Evolutionary conservation across 768 basidiomycete species (phyloP), one percentile per base, ranked within the genome.

Genomic region (Thelephora ganbajun): DNA sequence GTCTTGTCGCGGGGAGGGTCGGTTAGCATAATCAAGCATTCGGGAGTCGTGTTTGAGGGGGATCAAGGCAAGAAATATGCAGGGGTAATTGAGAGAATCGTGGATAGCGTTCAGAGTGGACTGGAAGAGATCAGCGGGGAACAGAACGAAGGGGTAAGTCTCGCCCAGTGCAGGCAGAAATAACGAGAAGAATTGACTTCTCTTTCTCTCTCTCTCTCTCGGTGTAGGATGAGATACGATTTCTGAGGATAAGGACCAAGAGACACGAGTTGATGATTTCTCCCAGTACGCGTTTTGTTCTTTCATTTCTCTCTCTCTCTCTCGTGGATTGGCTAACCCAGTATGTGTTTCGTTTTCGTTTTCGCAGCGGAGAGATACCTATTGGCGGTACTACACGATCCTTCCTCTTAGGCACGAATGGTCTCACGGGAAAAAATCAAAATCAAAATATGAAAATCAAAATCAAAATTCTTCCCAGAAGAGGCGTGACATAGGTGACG

Each of bases 201-300:
- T n/a, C n/a, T n/a, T n/a, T n/a, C n/a, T 42, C 30, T 53, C 43
- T 30, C 16, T 30, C 41, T 12, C 44, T 37, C 18, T 22, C 34
- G 35, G 42, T 35, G 3, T 54, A 93, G 89, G 91, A 93, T 59
- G 83, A 88, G 20, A 71, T 94, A 41, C 76, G 78, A 50, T 88
- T 94, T 57, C 79, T 96, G 76, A 69, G 91, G 49, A 90, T 94
- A 65, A 76, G 92, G 44, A 94, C 92, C 50, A 87, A 78, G 59
- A 74, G 84, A 45, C 92, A 96, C 61, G 92, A 94, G 59, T 69
- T 96, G 49, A 86, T 96, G 83, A 91, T 96, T 51, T 88, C 92
- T 2, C 92, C 92, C 48, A 86, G 92, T 89, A 46, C 23, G 81
- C 26, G 26, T 30, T 30, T 4, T 30, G 4, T 30, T 30, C 9